Evolutionary conservation across 805 yeast species (phyloP).

Genomic region (Danielozyma ontarioensis): DNA sequence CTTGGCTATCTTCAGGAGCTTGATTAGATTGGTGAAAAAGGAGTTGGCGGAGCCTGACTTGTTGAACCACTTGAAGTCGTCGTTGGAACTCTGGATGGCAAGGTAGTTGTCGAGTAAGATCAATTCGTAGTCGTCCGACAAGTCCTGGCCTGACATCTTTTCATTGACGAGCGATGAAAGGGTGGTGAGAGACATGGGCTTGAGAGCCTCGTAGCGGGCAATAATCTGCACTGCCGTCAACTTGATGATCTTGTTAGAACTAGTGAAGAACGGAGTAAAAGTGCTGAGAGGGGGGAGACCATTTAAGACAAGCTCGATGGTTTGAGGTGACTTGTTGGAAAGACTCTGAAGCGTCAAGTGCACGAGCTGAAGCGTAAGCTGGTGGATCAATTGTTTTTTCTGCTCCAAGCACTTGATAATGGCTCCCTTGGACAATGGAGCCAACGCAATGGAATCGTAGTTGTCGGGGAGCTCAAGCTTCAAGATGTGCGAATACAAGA

Average conservation of each 20-base stretch:
- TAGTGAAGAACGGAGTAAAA: slow-evolving; percentile 40
- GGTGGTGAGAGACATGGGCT: slow-evolving; percentile 17
- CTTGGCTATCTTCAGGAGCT: slow-evolving; percentile 26
- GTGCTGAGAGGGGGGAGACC: slow-evolving; percentile 49
- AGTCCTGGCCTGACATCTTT: slow-evolving; percentile 2
- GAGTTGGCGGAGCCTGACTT: slow-evolving; percentile 39
- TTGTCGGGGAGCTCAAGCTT: slow-evolving; percentile 48
- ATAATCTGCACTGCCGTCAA: slow-evolving; percentile 44
- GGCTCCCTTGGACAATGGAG: slow-evolving; percentile 53
- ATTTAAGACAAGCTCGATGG: slow-evolving; percentile 20
- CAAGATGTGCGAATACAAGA: slow-evolving; percentile 57
- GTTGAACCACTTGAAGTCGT: slow-evolving; percentile 78
- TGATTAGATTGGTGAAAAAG: slow-evolving; percentile 61
- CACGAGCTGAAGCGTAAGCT: slow-evolving; percentile 58
- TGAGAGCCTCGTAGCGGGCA: slow-evolving; percentile 32
- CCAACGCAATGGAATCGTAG: slow-evolving; percentile 58
- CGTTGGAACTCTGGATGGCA: slow-evolving; percentile 48
- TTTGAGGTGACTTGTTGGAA: slow-evolving; percentile 11
- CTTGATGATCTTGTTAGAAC: slow-evolving; percentile 33
- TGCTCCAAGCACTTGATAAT: slow-evolving; percentile 50
- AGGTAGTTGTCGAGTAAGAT: slow-evolving; percentile 55
- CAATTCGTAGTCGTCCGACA: slow-evolving; percentile 50
- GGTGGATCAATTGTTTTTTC: slow-evolving; percentile 48
- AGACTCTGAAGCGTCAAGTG: slow-evolving; percentile 23
- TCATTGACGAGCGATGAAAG: slow-evolving; percentile 10